Evolutionary conservation across 495 filamentous ascomycete genomes (phyloP).

Genomic region (Penicillium flavigenum): DNA sequence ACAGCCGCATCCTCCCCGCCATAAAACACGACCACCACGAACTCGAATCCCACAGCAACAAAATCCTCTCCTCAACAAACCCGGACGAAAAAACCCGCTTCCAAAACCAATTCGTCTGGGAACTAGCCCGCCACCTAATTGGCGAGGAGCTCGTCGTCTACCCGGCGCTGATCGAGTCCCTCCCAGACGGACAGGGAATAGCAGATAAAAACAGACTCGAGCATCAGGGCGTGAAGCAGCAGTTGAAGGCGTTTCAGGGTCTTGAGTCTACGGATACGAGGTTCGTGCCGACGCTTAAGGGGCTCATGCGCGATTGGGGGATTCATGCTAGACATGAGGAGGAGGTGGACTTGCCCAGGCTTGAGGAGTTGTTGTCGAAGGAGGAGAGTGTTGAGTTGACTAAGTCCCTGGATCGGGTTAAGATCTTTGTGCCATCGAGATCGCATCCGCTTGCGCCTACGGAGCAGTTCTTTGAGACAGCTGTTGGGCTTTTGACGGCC

Average conservation of each 20-base stretch:
- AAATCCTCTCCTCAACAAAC: conserved; percentile 51
- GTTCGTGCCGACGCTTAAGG: conserved; percentile 52
- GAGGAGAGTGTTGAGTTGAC: conserved; percentile 46
- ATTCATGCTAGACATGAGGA: conserved; percentile 61
- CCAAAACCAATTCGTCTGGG: conserved; percentile 71
- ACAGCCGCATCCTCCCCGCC: conserved; percentile 44
- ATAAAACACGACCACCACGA: conserved; percentile 65
- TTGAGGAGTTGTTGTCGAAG: conserved; percentile 48
- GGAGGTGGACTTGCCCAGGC: conserved; percentile 48
- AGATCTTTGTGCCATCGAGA: conserved; percentile 57
- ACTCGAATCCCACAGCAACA: conserved; percentile 57
- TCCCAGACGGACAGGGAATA: conserved; percentile 49
- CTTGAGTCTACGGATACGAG: conserved; percentile 41
- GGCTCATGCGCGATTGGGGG: conserved; percentile 48
- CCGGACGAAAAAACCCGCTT: conserved; percentile 50
- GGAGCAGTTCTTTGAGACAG: conserved; percentile 31
- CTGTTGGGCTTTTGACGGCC: conserved; percentile 25
- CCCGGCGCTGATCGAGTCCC: conserved; percentile 58
- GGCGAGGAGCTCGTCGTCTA: conserved; percentile 71
- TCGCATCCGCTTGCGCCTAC: conserved; percentile 47
- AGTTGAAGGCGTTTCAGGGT: conserved; percentile 58
- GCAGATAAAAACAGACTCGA: conserved; percentile 55
- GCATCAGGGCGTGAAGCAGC: conserved; percentile 60
- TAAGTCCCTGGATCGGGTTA: conserved; percentile 53
- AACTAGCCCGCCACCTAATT: conserved; percentile 64